A percentile compares a stretch with the other conserved stretches of the same genome.
phyloP scores from a whole-genome alignment of 2,329 filamentous ascomycete species.

The Emmonsia crescens region DNA sequence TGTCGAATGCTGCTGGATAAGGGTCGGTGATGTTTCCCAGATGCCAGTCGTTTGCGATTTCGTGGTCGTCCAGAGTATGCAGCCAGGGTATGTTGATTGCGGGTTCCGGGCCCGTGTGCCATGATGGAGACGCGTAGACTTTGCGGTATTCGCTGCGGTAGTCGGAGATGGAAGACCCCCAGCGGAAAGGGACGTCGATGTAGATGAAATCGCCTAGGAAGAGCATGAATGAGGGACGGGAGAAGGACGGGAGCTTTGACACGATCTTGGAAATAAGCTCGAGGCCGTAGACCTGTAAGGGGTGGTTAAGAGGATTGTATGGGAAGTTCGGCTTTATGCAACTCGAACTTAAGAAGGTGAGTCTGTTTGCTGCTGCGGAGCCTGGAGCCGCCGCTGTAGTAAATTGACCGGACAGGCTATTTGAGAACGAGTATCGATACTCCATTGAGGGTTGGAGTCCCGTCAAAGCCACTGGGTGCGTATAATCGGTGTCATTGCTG shows the following conservation, averaged over 20 bases:
- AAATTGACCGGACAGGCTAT: slow-evolving; percentile 77
- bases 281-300: slow-evolving; percentile 71
- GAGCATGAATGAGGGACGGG: slow-evolving; percentile 46
- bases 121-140: slow-evolving; percentile 91
- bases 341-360: slow-evolving; percentile 85
- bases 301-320: slow-evolving; percentile 73
- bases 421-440: slow-evolving; percentile 79
- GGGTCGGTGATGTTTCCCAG: slow-evolving; percentile 68
- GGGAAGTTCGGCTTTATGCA: slow-evolving; percentile 89
- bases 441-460: slow-evolving; percentile 57
- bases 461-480: slow-evolving; percentile 56
- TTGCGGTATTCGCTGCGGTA: slow-evolving; percentile 90
- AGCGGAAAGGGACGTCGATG: slow-evolving; percentile 68
- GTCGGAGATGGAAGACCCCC: slow-evolving; percentile 59
- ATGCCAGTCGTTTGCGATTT: slow-evolving; percentile 86
- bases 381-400: slow-evolving; percentile 63
- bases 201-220: slow-evolving; percentile 44
- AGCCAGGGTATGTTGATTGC: slow-evolving; percentile 70
- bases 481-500: slow-evolving; percentile 71
- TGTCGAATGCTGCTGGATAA: slow-evolving; percentile 68
- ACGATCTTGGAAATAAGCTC: slow-evolving; percentile 64
- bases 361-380: slow-evolving; percentile 52
- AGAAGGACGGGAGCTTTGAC: slow-evolving; percentile 51
- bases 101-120: slow-evolving; percentile 54
- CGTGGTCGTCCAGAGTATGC: slow-evolving; percentile 92